Conservation (phyloP, 345 rosid species). For the Eucalyptus regnans region DNA sequence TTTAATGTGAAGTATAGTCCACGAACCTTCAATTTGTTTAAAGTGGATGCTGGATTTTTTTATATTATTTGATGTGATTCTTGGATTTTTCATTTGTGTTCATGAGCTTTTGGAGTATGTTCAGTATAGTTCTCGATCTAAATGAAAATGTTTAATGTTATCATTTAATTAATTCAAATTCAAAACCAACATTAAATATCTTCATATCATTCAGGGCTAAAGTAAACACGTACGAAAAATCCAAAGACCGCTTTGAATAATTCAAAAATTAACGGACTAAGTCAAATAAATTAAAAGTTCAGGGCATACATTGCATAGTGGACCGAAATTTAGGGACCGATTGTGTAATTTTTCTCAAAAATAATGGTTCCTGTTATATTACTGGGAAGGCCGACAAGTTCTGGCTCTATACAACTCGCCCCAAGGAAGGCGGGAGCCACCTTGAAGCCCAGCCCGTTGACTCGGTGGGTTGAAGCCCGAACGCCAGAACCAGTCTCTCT, state of each 20-base stretch:
- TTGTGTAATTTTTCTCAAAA: background rate
- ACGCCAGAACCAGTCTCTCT: background rate
- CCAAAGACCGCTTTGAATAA: rapidly evolving
- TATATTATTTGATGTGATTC: no score
- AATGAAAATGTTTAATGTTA: background rate
- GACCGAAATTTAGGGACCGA: background rate
- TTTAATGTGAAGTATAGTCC: rapidly evolving
- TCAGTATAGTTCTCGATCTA: background rate
- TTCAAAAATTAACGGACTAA: rapidly evolving
- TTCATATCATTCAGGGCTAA: rapidly evolving
- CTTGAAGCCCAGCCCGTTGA: background rate
- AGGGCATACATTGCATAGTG: background rate
- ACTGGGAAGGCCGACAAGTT: background rate
- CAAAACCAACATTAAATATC: background rate
- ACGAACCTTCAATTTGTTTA: background rate
- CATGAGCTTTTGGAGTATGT: background rate
- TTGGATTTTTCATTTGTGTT: no score
- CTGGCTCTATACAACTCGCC: background rate
- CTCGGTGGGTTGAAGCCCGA: background rate
- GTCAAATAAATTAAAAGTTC: background rate
- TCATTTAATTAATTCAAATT: background rate
- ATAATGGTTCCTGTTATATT: background rate
- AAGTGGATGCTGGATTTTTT: background rate
- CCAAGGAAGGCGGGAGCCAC: background rate
- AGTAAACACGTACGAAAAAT: background rate